Base-by-base conservation (phyloP, 2,329 filamentous ascomycete species). In the Sclerotinia borealis region DNA sequence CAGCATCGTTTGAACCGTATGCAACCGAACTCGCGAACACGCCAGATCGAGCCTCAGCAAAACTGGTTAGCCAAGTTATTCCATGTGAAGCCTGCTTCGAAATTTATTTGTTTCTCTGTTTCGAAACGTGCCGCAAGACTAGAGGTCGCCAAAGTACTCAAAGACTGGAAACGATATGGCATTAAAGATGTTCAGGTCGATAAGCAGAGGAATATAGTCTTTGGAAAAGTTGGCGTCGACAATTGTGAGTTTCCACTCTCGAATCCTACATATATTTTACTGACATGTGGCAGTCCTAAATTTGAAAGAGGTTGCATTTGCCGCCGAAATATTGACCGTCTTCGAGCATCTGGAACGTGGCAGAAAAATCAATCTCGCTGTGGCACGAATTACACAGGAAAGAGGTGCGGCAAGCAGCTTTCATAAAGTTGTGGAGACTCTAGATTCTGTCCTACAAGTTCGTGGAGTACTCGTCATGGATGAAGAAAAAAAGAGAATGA, bases 1-100 rank as follows among this genome's bases (percentile, higher is more conserved):
- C 71, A 69, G 52, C 66, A 49, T 68, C 68, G 47, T 4, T 37
- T 29, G 15, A 63, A 31, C 6, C 45, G 45, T n/a, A 22, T 37
- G 29, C 22, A 63, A 29, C 45, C 51, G 8, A 36, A 22, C 2
- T 25, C 45, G 34, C 11, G 11, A 43, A 50, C 71, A 67, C 77
- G 77, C 66, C 73, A 81, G 76, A 89, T 84, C 71, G 86, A 86
- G 66, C 83, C 85, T 36, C 88, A 86, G 73, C 87, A 92, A 72
- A 96, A 89, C 69, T 97, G 93, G 93, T 84, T 98, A 60, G 89
- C 91, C 36, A 89, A 91, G 19, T 85, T 98, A 51, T 91, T 98
- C 78, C 86, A 92, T 62, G 88, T 97, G 73, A 96, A 95, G 74
- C 93, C 93, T 1, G 90, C 88, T 0, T 88, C 81, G 19, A 85